A percentile compares a stretch with the other conserved stretches of the same genome.
Evolutionary conservation across 1,284 basidiomycete species (phyloP).

Genomic region (Boletus semigastroideus): DNA sequence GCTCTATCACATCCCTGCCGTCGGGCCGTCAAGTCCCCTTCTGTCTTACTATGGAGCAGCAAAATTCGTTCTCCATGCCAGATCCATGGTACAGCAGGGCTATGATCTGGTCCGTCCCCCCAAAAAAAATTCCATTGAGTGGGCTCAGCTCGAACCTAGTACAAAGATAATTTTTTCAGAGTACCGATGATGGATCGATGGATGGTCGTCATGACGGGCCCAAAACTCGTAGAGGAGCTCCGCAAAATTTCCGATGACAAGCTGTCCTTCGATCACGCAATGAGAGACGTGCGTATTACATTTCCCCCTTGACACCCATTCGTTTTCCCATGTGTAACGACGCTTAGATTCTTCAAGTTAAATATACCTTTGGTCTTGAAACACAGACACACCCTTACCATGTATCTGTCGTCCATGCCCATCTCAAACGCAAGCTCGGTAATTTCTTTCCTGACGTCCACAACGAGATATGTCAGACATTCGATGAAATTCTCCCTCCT

Average conservation of each 20-base stretch:
- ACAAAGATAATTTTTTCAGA: conserved; percentile 37
- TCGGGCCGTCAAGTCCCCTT: conserved; percentile 37
- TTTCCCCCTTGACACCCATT: conserved; percentile 2
- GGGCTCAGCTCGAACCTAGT: conserved; percentile 26
- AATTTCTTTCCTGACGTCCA: conserved; percentile 37
- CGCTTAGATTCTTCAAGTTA: conserved; percentile 35
- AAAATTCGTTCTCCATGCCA: conserved; percentile 32
- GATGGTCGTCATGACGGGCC: conserved; percentile 36
- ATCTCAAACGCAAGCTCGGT: conserved; percentile 39
- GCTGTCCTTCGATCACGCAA: conserved; percentile 37
- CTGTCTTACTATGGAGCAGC: conserved; percentile 36
- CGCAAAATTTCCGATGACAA: conserved; percentile 37
- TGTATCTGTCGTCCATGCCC: conserved; percentile 33
- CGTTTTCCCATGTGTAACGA: conserved; percentile 15
- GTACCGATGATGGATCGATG: conserved; percentile 39
- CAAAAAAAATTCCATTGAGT: background rate
- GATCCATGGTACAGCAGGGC: conserved; percentile 37
- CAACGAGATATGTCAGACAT: conserved; percentile 39
- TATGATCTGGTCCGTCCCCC: conserved; percentile 35
- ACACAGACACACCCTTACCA: conserved; percentile 39
- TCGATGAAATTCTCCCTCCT: conserved; percentile 32
- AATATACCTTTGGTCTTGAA: conserved; percentile 39
- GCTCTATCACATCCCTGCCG: conserved; percentile 36
- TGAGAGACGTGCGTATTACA: conserved; percentile 32
- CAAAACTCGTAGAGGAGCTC: conserved; percentile 38